Evolutionary conservation across 257 asterid genomes (phyloP).

Genomic region (Phtheirospermum japonicum): DNA sequence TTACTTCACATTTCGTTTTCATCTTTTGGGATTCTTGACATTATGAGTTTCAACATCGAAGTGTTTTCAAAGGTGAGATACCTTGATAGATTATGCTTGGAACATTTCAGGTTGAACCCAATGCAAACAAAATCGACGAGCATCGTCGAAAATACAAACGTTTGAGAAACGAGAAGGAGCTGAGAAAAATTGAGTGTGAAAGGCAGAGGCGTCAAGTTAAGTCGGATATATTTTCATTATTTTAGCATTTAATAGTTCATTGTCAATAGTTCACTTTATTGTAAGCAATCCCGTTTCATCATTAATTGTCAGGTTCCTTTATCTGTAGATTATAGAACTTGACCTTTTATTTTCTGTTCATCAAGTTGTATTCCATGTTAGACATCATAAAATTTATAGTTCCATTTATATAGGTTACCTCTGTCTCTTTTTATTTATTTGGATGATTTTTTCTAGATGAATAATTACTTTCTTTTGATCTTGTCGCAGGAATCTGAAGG

Average conservation of each 20-base stretch:
- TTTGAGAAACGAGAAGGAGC: conserved; percentile 50
- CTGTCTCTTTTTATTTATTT: neutral
- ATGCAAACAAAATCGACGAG: too few relatives aligned
- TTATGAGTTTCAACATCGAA: too few relatives aligned
- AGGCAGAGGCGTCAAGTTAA: conserved; percentile 38
- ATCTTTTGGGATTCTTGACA: too few relatives aligned
- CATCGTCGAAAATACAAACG: conserved; percentile 67
- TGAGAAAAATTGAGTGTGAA: conserved; percentile 44
- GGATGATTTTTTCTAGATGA: conserved; percentile 18
- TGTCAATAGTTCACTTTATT: neutral
- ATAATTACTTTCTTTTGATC: conserved; percentile 23
- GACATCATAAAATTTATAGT: neutral
- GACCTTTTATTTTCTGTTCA: conserved; percentile 2
- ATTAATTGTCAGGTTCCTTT: neutral
- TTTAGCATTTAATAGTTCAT: too few relatives aligned
- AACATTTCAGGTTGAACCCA: too few relatives aligned
- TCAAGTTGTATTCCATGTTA: conserved; percentile 6
- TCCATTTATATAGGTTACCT: neutral
- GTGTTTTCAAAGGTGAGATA: too few relatives aligned
- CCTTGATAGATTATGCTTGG: too few relatives aligned
- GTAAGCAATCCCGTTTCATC: conserved; percentile 15
- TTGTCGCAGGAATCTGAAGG: conserved; percentile 56
- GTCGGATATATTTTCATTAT: conserved; percentile 2
- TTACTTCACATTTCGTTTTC: too few relatives aligned
- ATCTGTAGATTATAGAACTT: neutral